phyloP scores from a whole-genome alignment of 495 filamentous ascomycete species.

The Tuber brumale region DNA sequence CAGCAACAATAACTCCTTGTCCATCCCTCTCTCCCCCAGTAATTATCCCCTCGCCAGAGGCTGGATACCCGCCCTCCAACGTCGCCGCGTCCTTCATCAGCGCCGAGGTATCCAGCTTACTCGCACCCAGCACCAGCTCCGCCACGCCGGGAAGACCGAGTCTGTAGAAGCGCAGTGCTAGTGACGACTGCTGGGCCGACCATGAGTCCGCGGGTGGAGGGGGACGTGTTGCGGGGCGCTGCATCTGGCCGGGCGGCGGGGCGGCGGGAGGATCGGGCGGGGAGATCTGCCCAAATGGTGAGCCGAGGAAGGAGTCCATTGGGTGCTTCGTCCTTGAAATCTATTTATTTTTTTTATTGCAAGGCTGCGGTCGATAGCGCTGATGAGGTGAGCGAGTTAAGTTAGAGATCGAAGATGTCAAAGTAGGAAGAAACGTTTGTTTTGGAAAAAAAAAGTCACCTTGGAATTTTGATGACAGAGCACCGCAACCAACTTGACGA shows the following conservation, averaged over 20 bases:
- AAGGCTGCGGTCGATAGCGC: constrained; percentile 1
- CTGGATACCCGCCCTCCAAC: constrained; percentile 9
- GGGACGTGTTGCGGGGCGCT: constrained; percentile 25
- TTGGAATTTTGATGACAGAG: neutral
- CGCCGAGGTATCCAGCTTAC: constrained; percentile 31
- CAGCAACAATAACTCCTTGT: constrained; percentile 6
- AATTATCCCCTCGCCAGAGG: neutral
- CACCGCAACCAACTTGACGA: neutral
- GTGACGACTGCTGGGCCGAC: constrained; percentile 32
- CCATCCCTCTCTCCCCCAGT: constrained; percentile 9
- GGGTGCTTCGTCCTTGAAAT: neutral
- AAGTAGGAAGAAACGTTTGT: neutral
- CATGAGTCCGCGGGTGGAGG: constrained; percentile 18
- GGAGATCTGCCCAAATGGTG: constrained; percentile 32
- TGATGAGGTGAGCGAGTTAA: constrained; percentile 1
- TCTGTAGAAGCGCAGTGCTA: constrained; percentile 30
- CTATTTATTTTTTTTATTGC: constrained; percentile 1
- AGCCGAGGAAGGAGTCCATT: constrained; percentile 32
- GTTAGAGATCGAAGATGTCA: neutral
- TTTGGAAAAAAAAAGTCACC: too few species aligned
- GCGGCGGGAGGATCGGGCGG: constrained; percentile 33
- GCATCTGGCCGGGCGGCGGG: constrained; percentile 17
- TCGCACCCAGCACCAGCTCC: constrained; percentile 24
- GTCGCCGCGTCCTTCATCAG: constrained; percentile 22
- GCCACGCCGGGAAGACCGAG: constrained; percentile 29